Percentiles rank a stretch among this genome's conserved stretches.
Conservation (phyloP, 371 early-diverging fungal species). For the Syncephalastrum racemosum region DNA sequence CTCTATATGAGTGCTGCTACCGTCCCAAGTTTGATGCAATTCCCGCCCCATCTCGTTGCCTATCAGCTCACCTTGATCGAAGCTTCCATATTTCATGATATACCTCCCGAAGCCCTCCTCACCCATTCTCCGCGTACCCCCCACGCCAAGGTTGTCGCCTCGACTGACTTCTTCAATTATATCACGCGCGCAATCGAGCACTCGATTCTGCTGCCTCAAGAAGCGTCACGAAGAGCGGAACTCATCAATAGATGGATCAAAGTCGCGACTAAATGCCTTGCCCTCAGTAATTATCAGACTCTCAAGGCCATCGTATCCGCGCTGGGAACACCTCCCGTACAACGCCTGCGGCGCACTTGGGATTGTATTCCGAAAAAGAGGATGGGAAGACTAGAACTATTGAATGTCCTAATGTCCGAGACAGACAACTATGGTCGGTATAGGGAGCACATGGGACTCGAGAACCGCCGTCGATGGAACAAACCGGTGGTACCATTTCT, state of each 20-base stretch:
- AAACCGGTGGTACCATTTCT: slow-evolving; percentile 70
- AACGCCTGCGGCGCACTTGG: slow-evolving; percentile 73
- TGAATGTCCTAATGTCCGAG: slow-evolving; percentile 67
- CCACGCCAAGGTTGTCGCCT: slow-evolving; percentile 61
- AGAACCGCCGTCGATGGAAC: slow-evolving; percentile 18
- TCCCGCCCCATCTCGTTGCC: slow-evolving; percentile 65
- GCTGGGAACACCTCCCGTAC: slow-evolving; percentile 69
- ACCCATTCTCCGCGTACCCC: slow-evolving; percentile 64
- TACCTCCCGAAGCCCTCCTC: slow-evolving; percentile 62
- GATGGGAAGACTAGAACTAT: slow-evolving; percentile 51
- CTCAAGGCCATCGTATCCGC: slow-evolving; percentile 70
- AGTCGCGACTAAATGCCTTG: slow-evolving; percentile 57
- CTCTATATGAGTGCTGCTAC: slow-evolving; percentile 53
- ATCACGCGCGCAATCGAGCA: slow-evolving; percentile 70
- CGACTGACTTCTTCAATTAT: slow-evolving; percentile 80
- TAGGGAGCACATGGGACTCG: slow-evolving; percentile 53
- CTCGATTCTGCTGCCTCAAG: slow-evolving; percentile 60
- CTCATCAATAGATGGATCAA: slow-evolving; percentile 71
- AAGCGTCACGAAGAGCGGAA: slow-evolving; percentile 59
- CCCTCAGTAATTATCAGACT: slow-evolving; percentile 68
- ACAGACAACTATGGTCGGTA: slow-evolving; percentile 66
- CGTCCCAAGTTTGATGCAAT: slow-evolving; percentile 57
- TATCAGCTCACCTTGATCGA: slow-evolving; percentile 72
- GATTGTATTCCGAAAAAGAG: slow-evolving; percentile 63
- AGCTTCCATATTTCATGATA: slow-evolving; percentile 61